phyloP scores from a whole-genome alignment of 2,329 filamentous ascomycete genomes.

The Graphium sp. region DNA sequence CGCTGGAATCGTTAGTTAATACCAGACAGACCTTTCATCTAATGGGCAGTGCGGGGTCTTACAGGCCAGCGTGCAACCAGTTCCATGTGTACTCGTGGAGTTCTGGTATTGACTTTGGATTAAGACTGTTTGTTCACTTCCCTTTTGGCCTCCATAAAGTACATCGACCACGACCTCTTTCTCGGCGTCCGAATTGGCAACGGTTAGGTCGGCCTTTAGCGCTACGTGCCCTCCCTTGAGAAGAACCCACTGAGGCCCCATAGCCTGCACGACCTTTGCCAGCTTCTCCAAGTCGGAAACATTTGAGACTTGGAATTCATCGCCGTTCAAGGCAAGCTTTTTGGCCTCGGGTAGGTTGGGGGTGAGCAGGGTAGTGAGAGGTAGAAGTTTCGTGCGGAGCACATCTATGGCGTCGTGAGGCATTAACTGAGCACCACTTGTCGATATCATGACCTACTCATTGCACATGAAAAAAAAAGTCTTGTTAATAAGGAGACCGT shows the following conservation, averaged over 20 bases:
- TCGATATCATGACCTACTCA: slow-evolving; percentile 87
- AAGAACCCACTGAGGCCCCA: slow-evolving; percentile 68
- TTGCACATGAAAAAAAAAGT: not conserved
- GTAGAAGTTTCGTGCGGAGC: slow-evolving; percentile 43
- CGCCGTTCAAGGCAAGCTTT: slow-evolving; percentile 28
- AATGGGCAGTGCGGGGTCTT: slow-evolving; percentile 23
- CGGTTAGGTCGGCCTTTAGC: slow-evolving; percentile 43
- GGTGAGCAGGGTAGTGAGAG: slow-evolving; percentile 51
- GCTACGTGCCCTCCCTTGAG: slow-evolving; percentile 88
- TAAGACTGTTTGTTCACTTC: slow-evolving; percentile 33
- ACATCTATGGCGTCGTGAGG: slow-evolving; percentile 45
- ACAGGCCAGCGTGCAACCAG: slow-evolving; percentile 87
- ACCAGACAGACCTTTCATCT: not conserved
- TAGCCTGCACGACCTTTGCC: slow-evolving; percentile 43
- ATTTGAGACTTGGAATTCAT: slow-evolving; percentile 29
- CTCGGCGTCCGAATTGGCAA: slow-evolving; percentile 41
- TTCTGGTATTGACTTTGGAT: slow-evolving; percentile 56
- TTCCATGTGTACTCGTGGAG: slow-evolving; percentile 80
- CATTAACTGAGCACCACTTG: slow-evolving; percentile 56
- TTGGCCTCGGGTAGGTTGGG: slow-evolving; percentile 65
- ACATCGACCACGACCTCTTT: slow-evolving; percentile 59
- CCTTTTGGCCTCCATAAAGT: slow-evolving; percentile 49
- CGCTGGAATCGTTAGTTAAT: slow-evolving; percentile 20
- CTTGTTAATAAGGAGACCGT: not conserved
- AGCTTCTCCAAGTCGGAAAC: slow-evolving; percentile 52